phyloP scores from a whole-genome alignment of 2,329 filamentous ascomycete species.

The Elsinoe necatrix region DNA sequence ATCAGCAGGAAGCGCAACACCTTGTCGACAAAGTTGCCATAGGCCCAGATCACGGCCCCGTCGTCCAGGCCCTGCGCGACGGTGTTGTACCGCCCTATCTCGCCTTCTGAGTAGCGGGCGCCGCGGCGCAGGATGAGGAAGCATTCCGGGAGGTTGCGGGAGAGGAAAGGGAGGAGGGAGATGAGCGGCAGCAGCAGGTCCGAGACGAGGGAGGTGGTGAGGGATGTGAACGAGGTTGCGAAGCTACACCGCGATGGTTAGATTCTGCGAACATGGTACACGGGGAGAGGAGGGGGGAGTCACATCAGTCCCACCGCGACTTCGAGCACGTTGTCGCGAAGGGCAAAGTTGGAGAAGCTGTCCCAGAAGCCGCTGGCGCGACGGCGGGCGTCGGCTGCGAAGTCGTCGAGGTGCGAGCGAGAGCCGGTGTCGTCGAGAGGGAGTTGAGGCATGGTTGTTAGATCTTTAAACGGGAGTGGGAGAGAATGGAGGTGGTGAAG shows the following conservation, averaged over 20 bases:
- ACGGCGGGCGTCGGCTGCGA: slow-evolving; percentile 28
- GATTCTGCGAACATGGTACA: background rate
- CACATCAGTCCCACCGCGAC: slow-evolving; percentile 69
- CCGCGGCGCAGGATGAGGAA: slow-evolving; percentile 58
- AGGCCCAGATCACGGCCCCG: slow-evolving; percentile 63
- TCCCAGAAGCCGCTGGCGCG: slow-evolving; percentile 46
- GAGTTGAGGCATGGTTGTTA: slow-evolving; percentile 11
- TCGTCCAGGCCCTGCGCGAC: slow-evolving; percentile 59
- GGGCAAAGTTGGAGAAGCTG: slow-evolving; percentile 63
- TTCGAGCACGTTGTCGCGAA: slow-evolving; percentile 66
- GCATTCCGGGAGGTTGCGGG: slow-evolving; percentile 65
- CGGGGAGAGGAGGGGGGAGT: slow-evolving; percentile 22
- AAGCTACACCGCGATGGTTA: slow-evolving; percentile 51
- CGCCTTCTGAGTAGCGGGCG: slow-evolving; percentile 42
- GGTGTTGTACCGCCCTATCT: slow-evolving; percentile 53
- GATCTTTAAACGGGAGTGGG: background rate
- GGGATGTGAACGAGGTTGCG: slow-evolving; percentile 60
- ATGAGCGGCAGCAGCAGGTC: slow-evolving; percentile 63
- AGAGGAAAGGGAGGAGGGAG: slow-evolving; percentile 59
- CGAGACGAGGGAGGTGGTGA: slow-evolving; percentile 63
- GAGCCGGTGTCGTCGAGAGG: background rate
- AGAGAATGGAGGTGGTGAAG: background rate
- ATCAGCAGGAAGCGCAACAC: slow-evolving; percentile 58
- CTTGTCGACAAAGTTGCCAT: slow-evolving; percentile 61
- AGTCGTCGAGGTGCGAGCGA: slow-evolving; percentile 2